Evolutionary conservation across 2,329 filamentous ascomycete species (phyloP).

Genomic region (Aspergillus spinulosporus): DNA sequence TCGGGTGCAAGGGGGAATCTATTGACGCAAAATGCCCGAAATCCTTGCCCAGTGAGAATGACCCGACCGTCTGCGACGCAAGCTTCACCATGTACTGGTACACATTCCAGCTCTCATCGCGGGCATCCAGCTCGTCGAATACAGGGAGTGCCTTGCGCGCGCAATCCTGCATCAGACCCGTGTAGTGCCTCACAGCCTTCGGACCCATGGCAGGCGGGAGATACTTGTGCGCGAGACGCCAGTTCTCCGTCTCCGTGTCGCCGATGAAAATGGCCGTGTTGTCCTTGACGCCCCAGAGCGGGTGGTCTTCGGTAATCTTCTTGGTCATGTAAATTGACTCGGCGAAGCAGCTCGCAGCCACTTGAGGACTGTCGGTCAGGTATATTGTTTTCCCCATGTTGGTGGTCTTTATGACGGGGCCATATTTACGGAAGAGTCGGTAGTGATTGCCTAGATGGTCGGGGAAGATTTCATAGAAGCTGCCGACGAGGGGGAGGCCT

Average conservation of each 20-base stretch:
- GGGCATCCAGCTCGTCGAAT: slow-evolving; percentile 51
- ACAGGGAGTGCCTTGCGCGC: slow-evolving; percentile 51
- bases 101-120: slow-evolving; percentile 43
- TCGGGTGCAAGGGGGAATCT: slow-evolving; percentile 51
- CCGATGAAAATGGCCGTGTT: slow-evolving; percentile 33
- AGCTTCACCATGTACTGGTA: slow-evolving; percentile 52
- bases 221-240: slow-evolving; percentile 57
- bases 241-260: slow-evolving; percentile 33
- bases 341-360: slow-evolving; percentile 49
- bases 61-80: slow-evolving; percentile 43
- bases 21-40: slow-evolving; percentile 44
- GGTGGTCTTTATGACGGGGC: slow-evolving; percentile 53
- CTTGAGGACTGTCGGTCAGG: slow-evolving; percentile 53
- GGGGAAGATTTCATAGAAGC: slow-evolving; percentile 57
- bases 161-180: slow-evolving; percentile 57
- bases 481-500: slow-evolving; percentile 48
- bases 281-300: slow-evolving; percentile 31
- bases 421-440: slow-evolving; percentile 55
- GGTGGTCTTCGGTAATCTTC: slow-evolving; percentile 44
- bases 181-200: slow-evolving; percentile 61
- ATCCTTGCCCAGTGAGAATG: slow-evolving; percentile 43
- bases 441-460: slow-evolving; percentile 61
- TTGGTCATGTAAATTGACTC: slow-evolving; percentile 59
- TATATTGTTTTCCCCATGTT: slow-evolving; percentile 55
- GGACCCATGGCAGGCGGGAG: slow-evolving; percentile 58